Base-by-base conservation (phyloP, 208 protist species). In the Trypanosoma brucei region DNA sequence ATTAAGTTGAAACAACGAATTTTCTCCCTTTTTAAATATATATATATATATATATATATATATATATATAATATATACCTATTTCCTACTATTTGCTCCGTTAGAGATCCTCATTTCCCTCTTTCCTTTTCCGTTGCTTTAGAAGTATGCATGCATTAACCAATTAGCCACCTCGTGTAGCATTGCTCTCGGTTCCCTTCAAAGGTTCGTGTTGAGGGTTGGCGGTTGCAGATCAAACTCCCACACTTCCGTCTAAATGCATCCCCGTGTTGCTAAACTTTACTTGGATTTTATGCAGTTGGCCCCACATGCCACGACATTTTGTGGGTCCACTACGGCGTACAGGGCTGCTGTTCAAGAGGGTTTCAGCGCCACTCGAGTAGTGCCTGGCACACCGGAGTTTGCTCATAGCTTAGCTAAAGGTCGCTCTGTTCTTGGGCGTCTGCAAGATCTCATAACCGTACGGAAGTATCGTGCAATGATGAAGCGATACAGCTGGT, bases 211-310 rank as follows among this genome's bases (percentile, higher is more conserved):
- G 22, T 22, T 22, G 22, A 22, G 22, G 22, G 22, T 22, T 22
- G 22, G 22, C 22, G 22, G 22, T 22, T 22, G 22, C 22, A 22
- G 22, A 22, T 22, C 22, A 22, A 22, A 22, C 22, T 22, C 22
- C 22, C 22, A 22, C 22, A 22, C 22, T 22, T 22, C 22, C 6
- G 13, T 7, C 11, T 40, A n/a, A 0, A 75, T 84, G 51, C 69
- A 85, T 57, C 59, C 61, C 13, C 78, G 78, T 2, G 76, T 87
- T 11, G 73, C 73, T n/a, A 62, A 79, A 46, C 76, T 87, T 8
- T 91, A 91, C 40, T 45, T 87, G 2, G 84, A 91, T 56, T 87
- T 91, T 55, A 78, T 91, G 72, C 66, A 81, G n/a, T 73, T 87
- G 34, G 58, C 77, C 1, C 72, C 84, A 0, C 64, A 82, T 14